Conservation (phyloP, 257 asterid genomes). For the Solanum chiquidenum region DNA sequence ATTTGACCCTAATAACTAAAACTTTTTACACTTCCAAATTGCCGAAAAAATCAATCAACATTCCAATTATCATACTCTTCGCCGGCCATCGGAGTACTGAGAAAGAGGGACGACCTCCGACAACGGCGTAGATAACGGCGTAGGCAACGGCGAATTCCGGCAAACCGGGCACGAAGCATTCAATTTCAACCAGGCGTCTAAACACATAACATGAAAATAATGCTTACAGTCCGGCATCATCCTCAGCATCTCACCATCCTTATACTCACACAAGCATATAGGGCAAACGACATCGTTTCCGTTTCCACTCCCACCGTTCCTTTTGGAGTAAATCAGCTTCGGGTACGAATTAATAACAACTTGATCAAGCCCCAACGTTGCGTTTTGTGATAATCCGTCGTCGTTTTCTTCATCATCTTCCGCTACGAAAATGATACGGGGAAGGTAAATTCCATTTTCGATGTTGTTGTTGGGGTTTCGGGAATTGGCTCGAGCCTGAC, state of each 20-base stretch:
- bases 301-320: conserved; percentile 6
- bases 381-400: conserved; percentile 23
- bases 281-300: conserved; percentile 61
- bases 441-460: conserved; percentile 59
- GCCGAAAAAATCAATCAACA: not conserved
- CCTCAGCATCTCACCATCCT: conserved; percentile 78
- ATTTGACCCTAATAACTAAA: conserved; percentile 4
- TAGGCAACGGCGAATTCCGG: conserved; percentile 88
- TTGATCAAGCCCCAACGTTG: conserved; percentile 65
- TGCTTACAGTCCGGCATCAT: conserved; percentile 90
- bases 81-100: conserved; percentile 78
- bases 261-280: conserved; percentile 77
- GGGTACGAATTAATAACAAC: conserved; percentile 79
- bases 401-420: conserved; percentile 59
- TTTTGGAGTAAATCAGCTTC: conserved; percentile 44
- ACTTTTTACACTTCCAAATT: conserved; percentile 5
- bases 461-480: conserved; percentile 3
- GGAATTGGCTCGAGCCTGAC: not conserved
- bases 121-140: conserved; percentile 88
- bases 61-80: conserved; percentile 32
- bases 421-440: conserved; percentile 72
- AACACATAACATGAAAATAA: conserved; percentile 74
- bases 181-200: conserved; percentile 91
- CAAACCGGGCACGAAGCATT: conserved; percentile 88
- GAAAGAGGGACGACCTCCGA: conserved; percentile 98